Base-by-base conservation (phyloP, 306 rosid genomes). In the Abrus precatorius region DNA sequence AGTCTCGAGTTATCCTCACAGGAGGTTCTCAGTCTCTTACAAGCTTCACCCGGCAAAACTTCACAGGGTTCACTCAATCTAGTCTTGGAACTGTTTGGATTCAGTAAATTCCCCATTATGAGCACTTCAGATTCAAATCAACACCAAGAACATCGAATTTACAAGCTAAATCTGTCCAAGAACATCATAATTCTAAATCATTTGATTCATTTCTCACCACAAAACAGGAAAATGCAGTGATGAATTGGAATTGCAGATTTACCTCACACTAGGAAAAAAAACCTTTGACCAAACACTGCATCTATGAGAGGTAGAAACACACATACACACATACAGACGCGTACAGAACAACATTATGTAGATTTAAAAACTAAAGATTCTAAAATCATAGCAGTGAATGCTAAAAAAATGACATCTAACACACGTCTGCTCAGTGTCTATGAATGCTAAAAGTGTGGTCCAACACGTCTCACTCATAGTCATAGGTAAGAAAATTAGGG, bases 51-150 rank as follows among this genome's bases (percentile, higher is more conserved):
- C 3, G 29, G 85, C 28, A 82, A 82, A 69, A 69, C 74, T 62
- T 60, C 82, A 63, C 38, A 53, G 1, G 69, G n/a, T 52, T 14
- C 63, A 43, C 59, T 53, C 74, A 60, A 7, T 40, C 74, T 44
- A 43, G 82, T 59, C 75, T 70, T 70, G 54, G 75, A 9, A 53
- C 33, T 76, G 59, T 27, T 76, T 10, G 48, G 60, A 76, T 36
- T n/a, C 63, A 76, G 49, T 43, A 76, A 71, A 77, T 77, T 83
- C 75, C 86, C 82, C 86, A 83, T 79, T 76, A 32, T 52, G 67
- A 60, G 53, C 60, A 82, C 78, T 9, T 60, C 9, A 69, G 68
- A 57, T 56, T 75, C 56, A 47, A 74, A 66, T 53, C 38, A 59
- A 47, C 29, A 54, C 48, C 29, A 56, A 40, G 49, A 14, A 75